phyloP scores from a whole-genome alignment of 768 basidiomycete genomes.

The Podaxis rugospora region DNA sequence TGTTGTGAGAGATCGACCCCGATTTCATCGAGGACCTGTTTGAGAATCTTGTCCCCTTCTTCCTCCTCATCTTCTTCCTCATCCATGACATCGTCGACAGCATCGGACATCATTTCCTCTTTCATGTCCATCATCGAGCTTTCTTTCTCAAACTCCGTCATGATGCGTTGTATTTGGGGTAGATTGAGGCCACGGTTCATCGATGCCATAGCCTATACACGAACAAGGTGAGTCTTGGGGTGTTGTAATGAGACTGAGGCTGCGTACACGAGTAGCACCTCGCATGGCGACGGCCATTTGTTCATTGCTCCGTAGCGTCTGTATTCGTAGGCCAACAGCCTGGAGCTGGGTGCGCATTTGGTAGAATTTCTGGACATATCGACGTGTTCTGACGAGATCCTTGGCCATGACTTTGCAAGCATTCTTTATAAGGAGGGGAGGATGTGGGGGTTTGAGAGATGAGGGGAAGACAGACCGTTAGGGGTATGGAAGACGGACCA shows the following conservation, averaged over 20 bases:
- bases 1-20: slow-evolving; percentile 89
- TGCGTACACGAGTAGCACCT: slow-evolving; percentile 86
- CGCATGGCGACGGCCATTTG: slow-evolving; percentile 99
- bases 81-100: slow-evolving; percentile 96
- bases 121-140: slow-evolving; percentile 99
- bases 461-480: not conserved
- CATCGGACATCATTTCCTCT: slow-evolving; percentile 99
- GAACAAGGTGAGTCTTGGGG: slow-evolving; percentile 9
- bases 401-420: slow-evolving; percentile 99
- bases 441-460: slow-evolving; percentile 12
- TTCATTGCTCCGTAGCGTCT: slow-evolving; percentile 93
- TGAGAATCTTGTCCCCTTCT: slow-evolving; percentile 93
- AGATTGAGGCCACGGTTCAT: slow-evolving; percentile 98
- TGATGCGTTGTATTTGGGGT: slow-evolving; percentile 91
- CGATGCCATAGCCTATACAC: slow-evolving; percentile 84
- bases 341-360: slow-evolving; percentile 99
- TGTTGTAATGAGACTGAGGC: not conserved
- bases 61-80: slow-evolving; percentile 96
- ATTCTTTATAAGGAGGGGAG: slow-evolving; percentile 49
- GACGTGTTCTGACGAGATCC: slow-evolving; percentile 92
- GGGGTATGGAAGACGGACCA: slow-evolving; percentile 47
- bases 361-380: slow-evolving; percentile 97
- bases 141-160: slow-evolving; percentile 98
- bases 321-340: slow-evolving; percentile 92
- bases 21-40: slow-evolving; percentile 95